Evolutionary conservation across 768 basidiomycete species (phyloP).

Genomic region (Leccinum disarticulatum): DNA sequence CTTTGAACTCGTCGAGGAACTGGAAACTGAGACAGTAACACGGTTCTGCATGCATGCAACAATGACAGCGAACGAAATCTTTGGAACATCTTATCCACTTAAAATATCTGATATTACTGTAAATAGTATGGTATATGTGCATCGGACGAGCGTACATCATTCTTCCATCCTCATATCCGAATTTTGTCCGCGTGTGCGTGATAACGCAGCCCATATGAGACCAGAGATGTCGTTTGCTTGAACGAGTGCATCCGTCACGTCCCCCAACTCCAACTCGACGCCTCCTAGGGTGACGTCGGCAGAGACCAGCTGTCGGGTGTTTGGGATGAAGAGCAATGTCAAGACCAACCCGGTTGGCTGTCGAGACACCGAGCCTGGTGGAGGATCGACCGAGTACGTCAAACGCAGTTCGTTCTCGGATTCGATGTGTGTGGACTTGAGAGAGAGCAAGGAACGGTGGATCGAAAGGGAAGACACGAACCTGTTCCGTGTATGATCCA

Average conservation of each 20-base stretch:
- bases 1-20: neutral
- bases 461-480: conserved; percentile 65
- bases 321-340: conserved; percentile 65
- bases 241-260: conserved; percentile 60
- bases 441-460: conserved; percentile 60
- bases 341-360: conserved; percentile 44
- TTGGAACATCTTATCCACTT: neutral
- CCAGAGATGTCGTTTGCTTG: conserved; percentile 66
- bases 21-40: neutral
- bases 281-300: conserved; percentile 57
- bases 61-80: neutral
- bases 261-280: conserved; percentile 53
- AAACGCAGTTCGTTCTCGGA: conserved; percentile 80
- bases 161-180: neutral
- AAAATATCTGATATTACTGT: neutral
- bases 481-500: conserved; percentile 41
- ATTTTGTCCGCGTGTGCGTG: conserved; percentile 36
- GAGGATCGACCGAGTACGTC: conserved; percentile 52
- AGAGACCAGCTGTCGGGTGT: conserved; percentile 62
- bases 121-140: neutral
- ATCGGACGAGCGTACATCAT: neutral
- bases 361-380: conserved; percentile 23
- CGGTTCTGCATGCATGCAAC: neutral
- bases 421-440: conserved; percentile 55
- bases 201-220: conserved; percentile 59